Percentiles rank a stretch among this genome's conserved stretches.
Evolutionary conservation across 106 monocot genomes (phyloP).

Genomic region (Acorus calamus): DNA sequence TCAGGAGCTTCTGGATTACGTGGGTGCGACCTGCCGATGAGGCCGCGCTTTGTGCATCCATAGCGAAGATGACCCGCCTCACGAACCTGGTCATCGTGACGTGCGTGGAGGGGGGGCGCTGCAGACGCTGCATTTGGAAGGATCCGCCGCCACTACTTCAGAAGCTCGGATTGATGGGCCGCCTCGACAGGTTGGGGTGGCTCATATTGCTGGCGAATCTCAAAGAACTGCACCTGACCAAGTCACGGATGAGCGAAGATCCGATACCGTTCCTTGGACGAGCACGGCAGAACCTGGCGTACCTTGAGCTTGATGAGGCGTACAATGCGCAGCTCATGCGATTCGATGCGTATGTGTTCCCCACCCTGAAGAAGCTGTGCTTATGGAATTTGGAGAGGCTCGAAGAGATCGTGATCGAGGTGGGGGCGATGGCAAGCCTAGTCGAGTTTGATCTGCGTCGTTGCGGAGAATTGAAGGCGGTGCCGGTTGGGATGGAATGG

Average conservation of each 20-base stretch:
- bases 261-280: not conserved
- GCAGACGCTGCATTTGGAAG: not conserved
- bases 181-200: not conserved
- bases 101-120: not conserved
- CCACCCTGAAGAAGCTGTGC: not conserved
- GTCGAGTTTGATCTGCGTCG: too few relatives aligned
- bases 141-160: slow-evolving; percentile 6
- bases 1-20: not conserved
- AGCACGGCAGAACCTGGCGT: not conserved
- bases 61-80: too few relatives aligned
- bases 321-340: not conserved
- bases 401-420: too few relatives aligned
- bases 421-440: too few relatives aligned
- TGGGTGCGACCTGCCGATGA: too few relatives aligned
- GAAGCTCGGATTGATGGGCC: slow-evolving; percentile 1
- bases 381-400: too few relatives aligned
- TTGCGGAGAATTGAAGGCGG: too few relatives aligned
- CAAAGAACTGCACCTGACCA: not conserved
- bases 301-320: not conserved
- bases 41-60: too few relatives aligned
- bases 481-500: too few relatives aligned
- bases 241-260: not conserved
- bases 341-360: not conserved
- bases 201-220: not conserved
- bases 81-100: too few relatives aligned